phyloP scores from a whole-genome alignment of 2,329 filamentous ascomycete genomes.

The Beauveria asiatica region DNA sequence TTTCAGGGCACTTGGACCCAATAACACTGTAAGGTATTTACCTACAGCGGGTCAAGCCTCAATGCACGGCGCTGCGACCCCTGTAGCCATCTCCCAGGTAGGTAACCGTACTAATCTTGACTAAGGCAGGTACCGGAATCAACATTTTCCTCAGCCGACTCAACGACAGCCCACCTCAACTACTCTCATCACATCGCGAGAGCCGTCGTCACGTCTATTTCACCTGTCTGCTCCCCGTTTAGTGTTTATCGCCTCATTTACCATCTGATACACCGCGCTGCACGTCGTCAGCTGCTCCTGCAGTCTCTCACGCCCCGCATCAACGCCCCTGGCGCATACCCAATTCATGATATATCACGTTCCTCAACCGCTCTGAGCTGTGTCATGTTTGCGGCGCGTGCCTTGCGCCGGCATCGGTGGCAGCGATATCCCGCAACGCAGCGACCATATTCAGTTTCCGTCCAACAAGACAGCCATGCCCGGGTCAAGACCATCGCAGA shows the following conservation, averaged over 20 bases:
- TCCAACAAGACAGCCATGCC: constrained; percentile 18
- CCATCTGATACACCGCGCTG: no score
- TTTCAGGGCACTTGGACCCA: background rate
- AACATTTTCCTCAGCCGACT: constrained; percentile 3
- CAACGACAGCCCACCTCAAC: background rate
- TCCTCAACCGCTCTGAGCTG: background rate
- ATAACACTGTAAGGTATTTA: background rate
- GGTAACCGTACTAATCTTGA: no score
- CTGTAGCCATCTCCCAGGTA: background rate
- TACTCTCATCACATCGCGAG: background rate
- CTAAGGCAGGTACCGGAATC: background rate
- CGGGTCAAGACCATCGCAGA: constrained; percentile 41
- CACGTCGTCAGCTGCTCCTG: background rate
- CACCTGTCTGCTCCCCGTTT: no score
- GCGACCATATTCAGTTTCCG: constrained; percentile 27
- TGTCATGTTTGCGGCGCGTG: background rate
- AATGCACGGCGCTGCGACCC: background rate
- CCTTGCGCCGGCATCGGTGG: background rate
- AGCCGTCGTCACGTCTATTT: background rate
- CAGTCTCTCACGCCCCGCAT: background rate
- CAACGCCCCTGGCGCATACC: background rate
- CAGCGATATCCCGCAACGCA: background rate
- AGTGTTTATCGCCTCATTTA: background rate
- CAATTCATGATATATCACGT: background rate
- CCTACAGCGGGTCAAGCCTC: background rate